phyloP scores from a whole-genome alignment of 768 basidiomycete species.

The Tulasnella calospora region DNA sequence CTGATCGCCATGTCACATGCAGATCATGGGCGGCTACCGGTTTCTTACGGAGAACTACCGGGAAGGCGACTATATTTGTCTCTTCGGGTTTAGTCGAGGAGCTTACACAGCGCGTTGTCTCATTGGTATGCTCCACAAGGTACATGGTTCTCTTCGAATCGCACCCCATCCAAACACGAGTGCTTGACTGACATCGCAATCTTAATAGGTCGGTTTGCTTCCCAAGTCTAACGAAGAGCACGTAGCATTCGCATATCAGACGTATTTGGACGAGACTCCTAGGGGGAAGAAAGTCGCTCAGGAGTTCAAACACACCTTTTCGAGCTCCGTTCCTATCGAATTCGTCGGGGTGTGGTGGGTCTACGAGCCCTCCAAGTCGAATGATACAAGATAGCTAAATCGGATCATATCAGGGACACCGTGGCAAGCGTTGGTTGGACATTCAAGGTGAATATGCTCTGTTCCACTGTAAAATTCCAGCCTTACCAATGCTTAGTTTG shows the following conservation, averaged over 20 bases:
- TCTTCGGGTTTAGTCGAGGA: slow-evolving; percentile 29
- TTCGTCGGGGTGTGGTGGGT: slow-evolving; percentile 31
- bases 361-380: neutral
- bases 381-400: neutral
- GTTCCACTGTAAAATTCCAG: too few relatives aligned
- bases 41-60: slow-evolving; percentile 24
- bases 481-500: neutral
- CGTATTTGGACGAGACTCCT: slow-evolving; percentile 18
- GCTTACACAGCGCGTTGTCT: slow-evolving; percentile 29
- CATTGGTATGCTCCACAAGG: slow-evolving; percentile 27
- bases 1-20: neutral
- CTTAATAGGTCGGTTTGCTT: slow-evolving; percentile 21
- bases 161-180: neutral
- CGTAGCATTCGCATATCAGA: slow-evolving; percentile 15
- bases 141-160: slow-evolving; percentile 3
- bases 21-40: slow-evolving; percentile 24
- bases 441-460: neutral
- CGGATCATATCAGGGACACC: slow-evolving; percentile 28
- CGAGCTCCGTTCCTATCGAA: slow-evolving; percentile 28
- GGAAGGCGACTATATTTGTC: slow-evolving; percentile 25
- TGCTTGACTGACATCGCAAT: neutral
- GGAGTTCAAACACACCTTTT: slow-evolving; percentile 31
- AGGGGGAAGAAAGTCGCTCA: slow-evolving; percentile 20
- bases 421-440: slow-evolving; percentile 30
- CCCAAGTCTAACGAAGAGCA: slow-evolving; percentile 20